Conservation (phyloP, 2,329 filamentous ascomycete genomes). For the Fusarium sp. region DNA sequence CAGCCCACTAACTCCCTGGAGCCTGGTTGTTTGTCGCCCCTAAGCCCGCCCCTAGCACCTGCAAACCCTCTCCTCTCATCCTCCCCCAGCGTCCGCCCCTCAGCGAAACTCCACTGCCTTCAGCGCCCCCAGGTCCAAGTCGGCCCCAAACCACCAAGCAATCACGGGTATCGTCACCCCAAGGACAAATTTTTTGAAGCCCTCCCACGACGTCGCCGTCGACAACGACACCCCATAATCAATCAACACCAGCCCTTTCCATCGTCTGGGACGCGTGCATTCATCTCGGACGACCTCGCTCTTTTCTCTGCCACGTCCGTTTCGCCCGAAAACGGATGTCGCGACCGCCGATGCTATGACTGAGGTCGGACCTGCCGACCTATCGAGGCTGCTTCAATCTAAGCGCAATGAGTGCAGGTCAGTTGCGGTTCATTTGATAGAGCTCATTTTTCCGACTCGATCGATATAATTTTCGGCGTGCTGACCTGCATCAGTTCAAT, state of each 20-base stretch:
- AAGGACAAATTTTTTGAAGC: slow-evolving; percentile 50
- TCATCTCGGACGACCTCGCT: slow-evolving; percentile 46
- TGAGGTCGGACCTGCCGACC: slow-evolving; percentile 76
- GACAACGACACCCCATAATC: slow-evolving; percentile 46
- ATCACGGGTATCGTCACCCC: slow-evolving; percentile 36
- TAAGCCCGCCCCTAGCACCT: slow-evolving; percentile 24
- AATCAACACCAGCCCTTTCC: slow-evolving; percentile 50
- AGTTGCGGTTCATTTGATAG: slow-evolving; percentile 58
- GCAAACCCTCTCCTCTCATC: slow-evolving; percentile 10
- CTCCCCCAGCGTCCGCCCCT: slow-evolving; percentile 31
- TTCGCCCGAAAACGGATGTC: slow-evolving; percentile 77
- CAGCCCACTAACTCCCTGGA: slow-evolving; percentile 30
- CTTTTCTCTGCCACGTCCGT: slow-evolving; percentile 60
- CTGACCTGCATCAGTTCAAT: slow-evolving; percentile 70
- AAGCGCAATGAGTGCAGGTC: slow-evolving; percentile 73
- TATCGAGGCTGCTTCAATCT: slow-evolving; percentile 74
- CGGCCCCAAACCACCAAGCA: slow-evolving; percentile 36
- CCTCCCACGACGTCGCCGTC: slow-evolving; percentile 45
- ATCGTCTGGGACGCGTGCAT: slow-evolving; percentile 46
- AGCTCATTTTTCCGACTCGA: slow-evolving; percentile 62
- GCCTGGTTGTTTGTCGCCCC: slow-evolving; percentile 28
- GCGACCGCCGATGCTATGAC: slow-evolving; percentile 76
- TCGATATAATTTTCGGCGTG: slow-evolving; percentile 57
- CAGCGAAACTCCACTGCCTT: slow-evolving; percentile 39
- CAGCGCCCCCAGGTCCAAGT: slow-evolving; percentile 37